A percentile compares a stretch with the other conserved stretches of the same genome.
Evolutionary conservation across 768 basidiomycete genomes (phyloP).

Genomic region (Mrakia gelida): DNA sequence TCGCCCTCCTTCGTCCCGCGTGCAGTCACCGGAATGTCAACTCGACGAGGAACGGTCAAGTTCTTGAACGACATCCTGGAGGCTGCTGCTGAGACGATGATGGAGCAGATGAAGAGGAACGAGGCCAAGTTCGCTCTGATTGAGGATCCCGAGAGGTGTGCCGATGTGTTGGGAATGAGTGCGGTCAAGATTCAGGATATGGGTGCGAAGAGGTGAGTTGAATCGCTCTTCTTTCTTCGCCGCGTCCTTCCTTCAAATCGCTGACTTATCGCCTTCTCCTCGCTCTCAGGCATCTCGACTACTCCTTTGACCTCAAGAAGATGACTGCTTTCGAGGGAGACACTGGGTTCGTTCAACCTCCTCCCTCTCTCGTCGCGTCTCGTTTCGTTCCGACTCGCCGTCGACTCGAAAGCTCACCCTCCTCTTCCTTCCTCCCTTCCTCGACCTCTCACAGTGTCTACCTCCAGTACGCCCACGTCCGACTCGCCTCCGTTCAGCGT

Average conservation of each 20-base stretch:
- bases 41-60: slow-evolving; percentile 81
- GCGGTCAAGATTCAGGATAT: slow-evolving; percentile 98
- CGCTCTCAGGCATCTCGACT: slow-evolving; percentile 53
- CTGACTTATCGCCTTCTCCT: background rate
- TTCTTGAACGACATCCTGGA: slow-evolving; percentile 80
- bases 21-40: slow-evolving; percentile 85
- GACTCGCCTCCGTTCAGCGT: slow-evolving; percentile 80
- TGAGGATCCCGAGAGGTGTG: slow-evolving; percentile 75
- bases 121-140: slow-evolving; percentile 85
- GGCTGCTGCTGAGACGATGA: slow-evolving; percentile 84
- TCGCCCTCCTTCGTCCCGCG: background rate
- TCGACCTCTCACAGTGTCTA: slow-evolving; percentile 56
- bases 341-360: slow-evolving; percentile 53
- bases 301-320: slow-evolving; percentile 87
- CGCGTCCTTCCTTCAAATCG: background rate
- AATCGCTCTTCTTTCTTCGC: background rate
- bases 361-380: background rate
- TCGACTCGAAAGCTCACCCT: background rate
- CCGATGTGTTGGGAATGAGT: slow-evolving; percentile 81
- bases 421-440: background rate
- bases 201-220: slow-evolving; percentile 74
- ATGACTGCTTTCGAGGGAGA: slow-evolving; percentile 96
- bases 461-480: slow-evolving; percentile 94
- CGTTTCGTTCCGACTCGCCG: background rate
- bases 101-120: slow-evolving; percentile 92